A percentile compares a stretch with the other conserved stretches of the same genome.
Evolutionary conservation across 371 early-diverging fungal species (phyloP).

Genomic region (Phascolomyces articulosus): DNA sequence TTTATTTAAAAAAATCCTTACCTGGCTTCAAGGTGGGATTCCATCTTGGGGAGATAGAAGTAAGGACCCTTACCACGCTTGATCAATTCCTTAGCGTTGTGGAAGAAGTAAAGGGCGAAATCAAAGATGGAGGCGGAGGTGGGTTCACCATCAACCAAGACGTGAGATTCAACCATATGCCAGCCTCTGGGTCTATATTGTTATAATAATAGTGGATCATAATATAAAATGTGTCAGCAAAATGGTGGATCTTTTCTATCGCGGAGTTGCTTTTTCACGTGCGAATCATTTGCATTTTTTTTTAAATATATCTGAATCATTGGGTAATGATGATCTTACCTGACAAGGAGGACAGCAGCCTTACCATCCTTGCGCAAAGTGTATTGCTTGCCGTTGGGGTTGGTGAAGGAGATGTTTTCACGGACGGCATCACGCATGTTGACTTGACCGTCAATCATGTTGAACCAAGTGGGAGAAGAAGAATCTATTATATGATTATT

Average conservation of each 20-base stretch:
- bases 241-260: neutral
- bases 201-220: neutral
- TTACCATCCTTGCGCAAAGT: conserved; percentile 82
- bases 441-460: conserved; percentile 83
- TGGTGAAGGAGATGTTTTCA: conserved; percentile 80
- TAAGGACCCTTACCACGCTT: conserved; percentile 90
- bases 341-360: conserved; percentile 84
- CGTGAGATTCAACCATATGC: conserved; percentile 95
- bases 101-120: conserved; percentile 95
- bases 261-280: conserved; percentile 18
- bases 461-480: conserved; percentile 91
- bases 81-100: conserved; percentile 84
- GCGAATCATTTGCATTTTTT: conserved; percentile 7
- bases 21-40: conserved; percentile 93
- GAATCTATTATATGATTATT: conserved; percentile 63
- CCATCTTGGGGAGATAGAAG: conserved; percentile 98
- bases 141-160: conserved; percentile 89
- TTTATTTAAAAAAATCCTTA: conserved; percentile 6
- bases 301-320: neutral
- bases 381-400: conserved; percentile 91
- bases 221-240: conserved; percentile 6
- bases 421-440: conserved; percentile 91
- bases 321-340: too few species aligned
- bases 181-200: conserved; percentile 87
- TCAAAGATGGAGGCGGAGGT: conserved; percentile 94